Evolutionary conservation across 1,284 basidiomycete genomes (phyloP).

Genomic region (Fomitopsis schrenkii): DNA sequence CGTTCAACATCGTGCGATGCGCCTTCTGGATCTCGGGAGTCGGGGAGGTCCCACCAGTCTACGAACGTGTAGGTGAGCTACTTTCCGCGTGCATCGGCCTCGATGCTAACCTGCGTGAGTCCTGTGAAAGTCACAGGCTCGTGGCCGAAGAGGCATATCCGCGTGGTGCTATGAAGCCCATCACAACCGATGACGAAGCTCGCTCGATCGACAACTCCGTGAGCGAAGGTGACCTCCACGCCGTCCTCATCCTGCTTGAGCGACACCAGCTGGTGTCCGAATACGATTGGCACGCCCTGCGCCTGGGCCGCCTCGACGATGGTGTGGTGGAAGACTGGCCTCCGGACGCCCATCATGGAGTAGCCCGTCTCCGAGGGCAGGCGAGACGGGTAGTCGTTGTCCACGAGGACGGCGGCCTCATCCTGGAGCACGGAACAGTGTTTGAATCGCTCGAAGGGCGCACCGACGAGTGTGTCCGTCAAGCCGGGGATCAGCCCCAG

Average conservation of each 20-base stretch:
- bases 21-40: slow-evolving; percentile 19
- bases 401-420: slow-evolving; percentile 29
- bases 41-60: slow-evolving; percentile 35
- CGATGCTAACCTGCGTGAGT: slow-evolving; percentile 32
- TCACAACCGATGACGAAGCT: slow-evolving; percentile 44
- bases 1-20: slow-evolving; percentile 26
- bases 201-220: slow-evolving; percentile 33
- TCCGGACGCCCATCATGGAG: slow-evolving; percentile 28
- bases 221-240: slow-evolving; percentile 34
- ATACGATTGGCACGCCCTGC: slow-evolving; percentile 34
- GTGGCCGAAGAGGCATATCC: slow-evolving; percentile 35
- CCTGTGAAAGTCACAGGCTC: slow-evolving; percentile 36
- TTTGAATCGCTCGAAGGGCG: slow-evolving; percentile 19
- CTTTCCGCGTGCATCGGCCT: background rate
- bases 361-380: slow-evolving; percentile 19
- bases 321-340: slow-evolving; percentile 29
- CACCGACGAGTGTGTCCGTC: slow-evolving; percentile 29
- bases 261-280: slow-evolving; percentile 32
- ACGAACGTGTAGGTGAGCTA: background rate
- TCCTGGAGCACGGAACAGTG: slow-evolving; percentile 30
- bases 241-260: slow-evolving; percentile 30
- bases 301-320: slow-evolving; percentile 30
- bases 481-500: slow-evolving; percentile 35
- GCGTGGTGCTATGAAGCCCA: slow-evolving; percentile 41
- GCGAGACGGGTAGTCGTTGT: slow-evolving; percentile 15